A percentile compares a stretch with the other conserved stretches of the same genome.
Evolutionary conservation across 352 stramenopile genomes (phyloP).

Genomic region (Globisporangium paroecandrum): DNA sequence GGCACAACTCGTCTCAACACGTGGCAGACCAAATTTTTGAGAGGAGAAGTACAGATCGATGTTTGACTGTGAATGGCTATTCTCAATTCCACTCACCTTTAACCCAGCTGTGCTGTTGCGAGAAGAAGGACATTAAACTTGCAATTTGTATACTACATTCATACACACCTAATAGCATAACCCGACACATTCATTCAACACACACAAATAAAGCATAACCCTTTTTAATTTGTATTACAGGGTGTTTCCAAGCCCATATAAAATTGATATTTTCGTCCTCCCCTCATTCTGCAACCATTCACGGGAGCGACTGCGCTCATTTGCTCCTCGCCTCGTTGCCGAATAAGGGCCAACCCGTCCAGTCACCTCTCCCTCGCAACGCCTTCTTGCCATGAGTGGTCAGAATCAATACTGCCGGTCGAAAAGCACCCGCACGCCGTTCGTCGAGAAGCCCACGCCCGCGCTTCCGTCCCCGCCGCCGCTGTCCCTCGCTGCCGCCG

Average conservation of each 20-base stretch:
- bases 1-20: not conserved
- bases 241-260: not conserved
- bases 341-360: not conserved
- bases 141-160: not conserved
- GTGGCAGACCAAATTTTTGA: not conserved
- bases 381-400: not conserved
- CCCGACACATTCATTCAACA: not conserved
- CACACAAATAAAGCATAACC: not conserved
- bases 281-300: not conserved
- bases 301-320: not conserved
- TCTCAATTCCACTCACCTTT: not conserved
- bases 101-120: not conserved
- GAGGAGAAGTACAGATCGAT: not conserved
- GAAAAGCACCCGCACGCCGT: constrained; percentile 8
- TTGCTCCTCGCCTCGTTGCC: not conserved
- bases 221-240: not conserved
- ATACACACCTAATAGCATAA: not conserved
- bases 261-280: not conserved
- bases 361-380: not conserved
- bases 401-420: constrained; percentile 12
- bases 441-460: not conserved
- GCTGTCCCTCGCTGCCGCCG: no score
- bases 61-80: not conserved
- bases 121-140: not conserved
- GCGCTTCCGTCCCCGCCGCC: not conserved